Conservation (phyloP, 257 asterid genomes). For the Parsonsia alboflavescens region DNA sequence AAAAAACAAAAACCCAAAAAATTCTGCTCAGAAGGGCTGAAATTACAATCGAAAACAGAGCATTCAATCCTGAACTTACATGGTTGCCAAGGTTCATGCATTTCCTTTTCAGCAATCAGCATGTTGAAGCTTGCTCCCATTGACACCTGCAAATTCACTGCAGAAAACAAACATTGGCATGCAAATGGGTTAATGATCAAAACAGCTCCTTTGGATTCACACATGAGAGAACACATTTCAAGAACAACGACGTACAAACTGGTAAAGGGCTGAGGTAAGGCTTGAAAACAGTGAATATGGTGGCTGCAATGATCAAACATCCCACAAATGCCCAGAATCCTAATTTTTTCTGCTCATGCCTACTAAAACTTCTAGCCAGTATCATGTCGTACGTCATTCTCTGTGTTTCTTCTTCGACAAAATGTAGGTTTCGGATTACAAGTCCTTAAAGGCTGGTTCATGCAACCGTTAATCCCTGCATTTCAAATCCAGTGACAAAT, state of each 20-base stretch:
- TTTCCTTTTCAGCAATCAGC: conserved; percentile 6
- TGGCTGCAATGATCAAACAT: conserved; percentile 32
- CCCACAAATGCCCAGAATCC: conserved; percentile 32
- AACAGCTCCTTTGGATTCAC: neutral
- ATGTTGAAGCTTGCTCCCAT: conserved; percentile 7
- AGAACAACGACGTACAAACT: conserved; percentile 14
- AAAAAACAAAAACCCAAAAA: neutral
- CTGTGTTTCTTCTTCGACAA: neutral
- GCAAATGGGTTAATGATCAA: neutral
- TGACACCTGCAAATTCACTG: conserved; percentile 17
- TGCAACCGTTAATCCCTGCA: neutral
- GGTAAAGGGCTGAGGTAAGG: conserved; percentile 14
- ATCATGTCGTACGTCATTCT: conserved; percentile 29
- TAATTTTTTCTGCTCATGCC: conserved; percentile 31
- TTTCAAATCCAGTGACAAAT: conserved; percentile 3
- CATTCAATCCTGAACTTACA: conserved; percentile 9
- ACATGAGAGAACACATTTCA: neutral
- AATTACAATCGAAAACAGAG: neutral
- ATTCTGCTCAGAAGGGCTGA: neutral
- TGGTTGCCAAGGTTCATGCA: neutral
- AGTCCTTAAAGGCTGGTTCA: neutral
- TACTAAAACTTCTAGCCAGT: conserved; percentile 33
- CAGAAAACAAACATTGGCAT: neutral
- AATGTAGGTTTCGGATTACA: neutral
- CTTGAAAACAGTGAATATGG: conserved; percentile 28